Base-by-base conservation (phyloP, 169 alveolate genomes). In the Plasmodium yoelii region DNA sequence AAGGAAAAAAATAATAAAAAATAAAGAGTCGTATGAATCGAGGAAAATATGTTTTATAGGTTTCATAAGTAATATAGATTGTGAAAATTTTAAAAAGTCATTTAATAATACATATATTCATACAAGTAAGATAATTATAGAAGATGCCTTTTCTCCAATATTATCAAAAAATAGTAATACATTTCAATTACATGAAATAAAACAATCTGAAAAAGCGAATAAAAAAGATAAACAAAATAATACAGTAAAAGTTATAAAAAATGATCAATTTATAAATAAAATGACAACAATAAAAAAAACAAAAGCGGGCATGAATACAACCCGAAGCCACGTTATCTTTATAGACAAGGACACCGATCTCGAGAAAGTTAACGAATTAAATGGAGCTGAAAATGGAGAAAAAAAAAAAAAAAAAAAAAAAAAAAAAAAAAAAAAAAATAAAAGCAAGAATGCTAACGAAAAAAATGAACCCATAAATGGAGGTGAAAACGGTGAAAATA, bases 31-130 rank as follows among this genome's bases (percentile, higher is more conserved):
- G 13, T 59, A 34, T 56, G 93, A 73, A 46, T 94, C 97, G 18
- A 91, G 98, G 64, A 92, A 94, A 64, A 93, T 97, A 70, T 97
- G 97, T 53, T 97, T 95, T 91, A 94, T 97, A 9, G 98, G 98
- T 6, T 97, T 95, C 75, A 88, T 91, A 15, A 92, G 91, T 22
- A 96, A 95, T 55, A 82, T 68, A 13, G 96, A 94, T 56, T 98
- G 98, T 13, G 92, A 87, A 12, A 87, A 89, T 72, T 96, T 96
- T 53, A 90, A 92, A 60, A 95, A 97, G 44, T 94, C 91, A 74
- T 97, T 95, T 91, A 89, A 97, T 80, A 94, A 95, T 10, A 94
- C 98, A 5, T 97, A 93, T 73, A 91, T 97, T 57, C 95, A 96
- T 74, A 93, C 98, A 26, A 92, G 96, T 53, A 94, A 95, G 92